A percentile compares a stretch with the other conserved stretches of the same genome.
Conservation (phyloP, 2,329 filamentous ascomycete species). For the Didymellaceae sp. region DNA sequence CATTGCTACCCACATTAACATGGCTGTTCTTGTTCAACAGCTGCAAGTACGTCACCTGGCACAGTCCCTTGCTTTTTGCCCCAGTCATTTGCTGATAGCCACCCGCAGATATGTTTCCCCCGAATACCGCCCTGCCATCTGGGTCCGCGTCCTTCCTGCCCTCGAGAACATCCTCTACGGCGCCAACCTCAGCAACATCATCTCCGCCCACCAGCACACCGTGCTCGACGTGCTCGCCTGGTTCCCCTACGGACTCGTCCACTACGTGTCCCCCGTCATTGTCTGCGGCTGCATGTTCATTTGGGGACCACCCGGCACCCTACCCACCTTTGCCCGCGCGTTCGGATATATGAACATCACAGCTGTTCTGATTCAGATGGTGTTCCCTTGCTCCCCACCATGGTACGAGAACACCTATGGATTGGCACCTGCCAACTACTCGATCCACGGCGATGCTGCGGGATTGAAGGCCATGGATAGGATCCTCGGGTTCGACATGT, state of each 20-base stretch:
- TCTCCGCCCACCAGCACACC: slow-evolving; percentile 85
- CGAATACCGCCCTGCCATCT: slow-evolving; percentile 89
- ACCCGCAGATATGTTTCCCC: slow-evolving; percentile 78
- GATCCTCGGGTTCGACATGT: slow-evolving; percentile 89
- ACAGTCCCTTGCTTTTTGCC: too few relatives aligned
- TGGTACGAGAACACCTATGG: slow-evolving; percentile 98
- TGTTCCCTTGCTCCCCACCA: slow-evolving; percentile 92
- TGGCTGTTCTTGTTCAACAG: slow-evolving; percentile 93
- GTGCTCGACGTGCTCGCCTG: slow-evolving; percentile 87
- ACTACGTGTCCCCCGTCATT: slow-evolving; percentile 85
- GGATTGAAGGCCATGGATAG: slow-evolving; percentile 87
- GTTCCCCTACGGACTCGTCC: slow-evolving; percentile 90
- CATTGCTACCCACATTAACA: slow-evolving; percentile 81
- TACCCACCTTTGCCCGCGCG: slow-evolving; percentile 81
- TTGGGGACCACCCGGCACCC: slow-evolving; percentile 83
- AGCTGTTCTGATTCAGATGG: slow-evolving; percentile 84
- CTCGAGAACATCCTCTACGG: slow-evolving; percentile 97
- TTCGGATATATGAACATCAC: slow-evolving; percentile 93
- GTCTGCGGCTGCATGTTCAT: slow-evolving; percentile 82
- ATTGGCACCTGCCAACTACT: slow-evolving; percentile 88
- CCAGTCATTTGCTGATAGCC: slow-evolving; percentile 32
- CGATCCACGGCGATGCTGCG: slow-evolving; percentile 86
- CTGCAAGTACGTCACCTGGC: slow-evolving; percentile 79
- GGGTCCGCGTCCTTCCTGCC: slow-evolving; percentile 91
- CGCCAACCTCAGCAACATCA: slow-evolving; percentile 92